Evolutionary conservation across 2,329 filamentous ascomycete species (phyloP), one percentile per base, ranked within the genome.

Genomic region (Hymenotorrendiella dingleyae): DNA sequence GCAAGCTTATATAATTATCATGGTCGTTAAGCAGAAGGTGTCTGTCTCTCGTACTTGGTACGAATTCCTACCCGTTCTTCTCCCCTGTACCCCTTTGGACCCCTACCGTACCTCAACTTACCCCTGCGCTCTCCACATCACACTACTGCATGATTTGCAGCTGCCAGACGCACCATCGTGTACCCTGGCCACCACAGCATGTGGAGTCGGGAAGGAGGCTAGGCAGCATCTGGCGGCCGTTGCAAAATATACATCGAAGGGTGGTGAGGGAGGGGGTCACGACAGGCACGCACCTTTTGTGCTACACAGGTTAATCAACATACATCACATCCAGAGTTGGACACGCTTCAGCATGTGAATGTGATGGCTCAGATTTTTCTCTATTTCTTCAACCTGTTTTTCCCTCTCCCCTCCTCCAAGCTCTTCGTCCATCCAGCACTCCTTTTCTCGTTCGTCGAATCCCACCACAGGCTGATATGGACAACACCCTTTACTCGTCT

Each of bases 71-170:
- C 20, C 7, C 11, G 17, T 9, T 19, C 27, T 17, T 19, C 14
- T 29, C 29, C 28, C 16, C 33, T 22, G 24, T 22, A 7, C 12
- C 20, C 11, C 24, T 27, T 24, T 22, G 24, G 21, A 7, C 12
- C 20, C 11, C 24, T 27, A 21, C 35, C 22, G 27, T 27, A 14
- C 12, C 41, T 26, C 28, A 14, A 21, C 40, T 26, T 35, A 30
- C 42, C 27, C 30, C 17, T n/a, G n/a, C n/a, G n/a, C n/a, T n/a
- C 41, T 41, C 37, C 43, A 32, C 43, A 36, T 41, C 12, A 20
- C 37, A 28, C 38, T 41, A 45, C 41, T 43, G 41, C 41, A 43
- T 33, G 37, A 30, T 24, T 30, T 45, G 43, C 43, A 45, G 28
- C 23, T 19, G 11, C 19, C 20, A 42, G 17, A 20, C 24, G n/a